A percentile compares a stretch with the other conserved stretches of the same genome.
phyloP scores from a whole-genome alignment of 2,329 filamentous ascomycete genomes.

The Pseudodiploospora longispora region DNA sequence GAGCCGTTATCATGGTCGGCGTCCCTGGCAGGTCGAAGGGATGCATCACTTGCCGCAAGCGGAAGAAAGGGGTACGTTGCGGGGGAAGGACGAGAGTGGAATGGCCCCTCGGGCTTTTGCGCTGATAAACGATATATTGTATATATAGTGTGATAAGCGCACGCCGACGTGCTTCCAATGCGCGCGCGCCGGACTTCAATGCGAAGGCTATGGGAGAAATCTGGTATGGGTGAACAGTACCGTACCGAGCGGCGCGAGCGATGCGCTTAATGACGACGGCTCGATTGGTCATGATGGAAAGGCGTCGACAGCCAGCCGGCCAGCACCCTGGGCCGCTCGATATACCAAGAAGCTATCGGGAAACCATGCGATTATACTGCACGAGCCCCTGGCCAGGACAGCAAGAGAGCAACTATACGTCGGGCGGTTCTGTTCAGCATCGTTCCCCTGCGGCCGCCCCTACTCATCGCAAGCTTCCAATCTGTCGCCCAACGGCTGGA shows the following conservation, averaged over 20 bases:
- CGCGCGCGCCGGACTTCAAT: constrained; percentile 4
- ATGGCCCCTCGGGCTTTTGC: no score
- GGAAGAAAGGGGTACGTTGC: constrained; percentile 9
- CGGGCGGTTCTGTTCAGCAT: constrained; percentile 8
- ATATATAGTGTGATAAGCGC: constrained; percentile 6
- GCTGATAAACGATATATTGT: no score
- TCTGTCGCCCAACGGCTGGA: constrained; percentile 14
- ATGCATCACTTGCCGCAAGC: constrained; percentile 7
- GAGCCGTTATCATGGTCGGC: constrained; percentile 7
- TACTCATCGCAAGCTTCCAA: constrained; percentile 5
- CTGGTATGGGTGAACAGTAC: constrained; percentile 10
- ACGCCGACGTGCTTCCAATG: constrained; percentile 6
- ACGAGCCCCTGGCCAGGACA: constrained; percentile 8
- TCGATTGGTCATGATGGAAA: background rate
- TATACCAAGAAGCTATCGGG: background rate
- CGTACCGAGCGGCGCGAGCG: no score
- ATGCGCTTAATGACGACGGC: no score
- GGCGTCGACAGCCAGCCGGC: constrained; percentile 3
- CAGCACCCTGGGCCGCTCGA: background rate
- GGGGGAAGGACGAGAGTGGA: background rate
- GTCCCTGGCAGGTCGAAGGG: constrained; percentile 10
- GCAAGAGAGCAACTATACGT: constrained; percentile 13
- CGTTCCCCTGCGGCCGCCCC: constrained; percentile 9
- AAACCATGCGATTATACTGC: constrained; percentile 1
- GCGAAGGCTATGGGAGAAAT: constrained; percentile 7